Base-by-base conservation (phyloP, 495 filamentous ascomycete genomes). In the Bacidia gigantensis region DNA sequence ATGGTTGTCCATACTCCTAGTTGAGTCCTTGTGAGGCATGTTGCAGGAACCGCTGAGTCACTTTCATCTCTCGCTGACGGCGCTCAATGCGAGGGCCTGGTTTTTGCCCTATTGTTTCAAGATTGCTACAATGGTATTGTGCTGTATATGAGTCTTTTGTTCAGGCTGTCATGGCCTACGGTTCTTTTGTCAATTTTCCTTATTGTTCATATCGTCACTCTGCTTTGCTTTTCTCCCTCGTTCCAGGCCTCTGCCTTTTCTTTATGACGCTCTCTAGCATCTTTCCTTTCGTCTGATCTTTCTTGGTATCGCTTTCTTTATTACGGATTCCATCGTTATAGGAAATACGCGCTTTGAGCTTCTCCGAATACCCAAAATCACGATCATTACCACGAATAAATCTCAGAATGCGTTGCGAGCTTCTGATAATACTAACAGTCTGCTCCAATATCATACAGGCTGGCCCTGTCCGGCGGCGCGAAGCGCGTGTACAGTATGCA, bases 341-440 rank as follows among this genome's bases (percentile, higher is more conserved):
- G 7, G 14, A 14, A 35, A 35, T 14, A 7, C 7, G 29, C 5
- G 7, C 14, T 14, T 35, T 5, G 29, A 35, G 29, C 5, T n/a
- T n/a, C 29, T 5, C 29, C 14, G 29, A 35, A 7, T 7, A 7
- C 5, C 29, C 29, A 5, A 7, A 35, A 35, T 35, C 29, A 35
- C 29, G 7, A 35, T 35, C 29, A 14, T 35, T 14, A 35, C 29
- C 7, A 7, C 29, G 14, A 35, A 17, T 5, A 44, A 18, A 22
- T n/a, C 22, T 17, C 51, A 50, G 23, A 20, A 61, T 61, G 59
- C 54, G 26, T 21, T 53, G 24, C 20, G 40, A 49, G 12, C 50
- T 51, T 46, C 7, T 57, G 20, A 40, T 62, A 58, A 50, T 62
- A 52, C 57, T 58, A 55, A 57, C 55, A 58, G 60, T 60, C 39